Evolutionary conservation across 345 rosid species (phyloP).

Genomic region (Triadica sebifera): DNA sequence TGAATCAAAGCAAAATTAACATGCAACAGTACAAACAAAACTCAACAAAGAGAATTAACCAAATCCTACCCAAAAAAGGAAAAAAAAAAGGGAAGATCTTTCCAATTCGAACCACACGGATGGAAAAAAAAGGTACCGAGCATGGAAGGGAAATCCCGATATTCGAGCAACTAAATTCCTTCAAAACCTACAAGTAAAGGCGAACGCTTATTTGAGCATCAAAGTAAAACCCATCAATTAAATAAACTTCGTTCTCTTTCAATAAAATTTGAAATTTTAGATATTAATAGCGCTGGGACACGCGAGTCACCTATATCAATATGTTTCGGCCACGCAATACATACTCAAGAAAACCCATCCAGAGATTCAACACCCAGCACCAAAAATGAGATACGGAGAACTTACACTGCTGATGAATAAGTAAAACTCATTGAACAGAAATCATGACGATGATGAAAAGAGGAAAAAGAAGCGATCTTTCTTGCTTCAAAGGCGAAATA

Average conservation of each 20-base stretch:
- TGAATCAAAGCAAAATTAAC: too few relatives aligned
- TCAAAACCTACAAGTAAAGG: neutral
- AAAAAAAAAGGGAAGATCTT: too few relatives aligned
- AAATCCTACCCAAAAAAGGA: too few relatives aligned
- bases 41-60: too few relatives aligned
- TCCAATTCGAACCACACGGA: too few relatives aligned
- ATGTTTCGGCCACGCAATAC: neutral
- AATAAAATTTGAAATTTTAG: neutral
- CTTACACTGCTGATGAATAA: neutral
- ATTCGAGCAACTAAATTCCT: too few relatives aligned
- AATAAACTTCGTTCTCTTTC: neutral
- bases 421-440: slow-evolving; percentile 2
- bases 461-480: neutral
- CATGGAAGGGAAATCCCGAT: too few relatives aligned
- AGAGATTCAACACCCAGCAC: neutral
- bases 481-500: neutral
- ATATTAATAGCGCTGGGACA: neutral
- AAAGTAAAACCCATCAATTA: neutral
- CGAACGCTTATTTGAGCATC: neutral
- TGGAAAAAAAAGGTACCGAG: too few relatives aligned
- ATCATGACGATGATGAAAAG: neutral
- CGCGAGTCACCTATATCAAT: neutral
- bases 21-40: too few relatives aligned
- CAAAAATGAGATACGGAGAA: neutral
- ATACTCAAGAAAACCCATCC: neutral